Conservation (phyloP, 2,329 filamentous ascomycete species). For the Fusarium sublunatum region DNA sequence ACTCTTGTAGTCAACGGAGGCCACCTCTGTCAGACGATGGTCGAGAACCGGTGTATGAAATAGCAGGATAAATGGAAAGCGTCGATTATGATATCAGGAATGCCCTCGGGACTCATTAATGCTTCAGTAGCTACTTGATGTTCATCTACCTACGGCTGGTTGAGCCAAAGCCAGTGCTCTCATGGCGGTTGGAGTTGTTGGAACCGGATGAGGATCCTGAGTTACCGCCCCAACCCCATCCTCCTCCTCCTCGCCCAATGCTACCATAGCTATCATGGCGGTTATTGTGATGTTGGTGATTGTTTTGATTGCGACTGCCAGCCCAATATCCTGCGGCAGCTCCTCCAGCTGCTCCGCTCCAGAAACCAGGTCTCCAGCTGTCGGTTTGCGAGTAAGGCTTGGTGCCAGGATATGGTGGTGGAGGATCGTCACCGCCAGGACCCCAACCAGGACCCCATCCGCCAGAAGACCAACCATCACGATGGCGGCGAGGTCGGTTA, state of each 20-base stretch:
- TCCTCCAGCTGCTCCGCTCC: constrained; percentile 74
- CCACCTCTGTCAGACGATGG: constrained; percentile 12
- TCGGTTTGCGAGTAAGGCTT: constrained; percentile 53
- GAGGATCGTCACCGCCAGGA: constrained; percentile 62
- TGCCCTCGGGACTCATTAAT: neutral
- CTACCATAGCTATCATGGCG: constrained; percentile 50
- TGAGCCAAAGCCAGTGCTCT: constrained; percentile 79
- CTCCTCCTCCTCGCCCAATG: constrained; percentile 48
- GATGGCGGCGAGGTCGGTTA: constrained; percentile 26
- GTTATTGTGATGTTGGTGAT: constrained; percentile 40
- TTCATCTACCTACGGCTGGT: constrained; percentile 66
- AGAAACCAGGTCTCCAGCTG: constrained; percentile 79
- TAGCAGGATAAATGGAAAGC: constrained; percentile 47
- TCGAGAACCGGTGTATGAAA: constrained; percentile 32
- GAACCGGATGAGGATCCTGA: constrained; percentile 52
- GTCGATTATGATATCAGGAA: constrained; percentile 35
- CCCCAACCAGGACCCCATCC: constrained; percentile 54
- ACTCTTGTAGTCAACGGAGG: constrained; percentile 36
- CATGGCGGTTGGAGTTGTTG: constrained; percentile 61
- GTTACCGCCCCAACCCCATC: constrained; percentile 48
- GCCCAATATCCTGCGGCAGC: constrained; percentile 76
- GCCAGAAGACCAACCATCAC: constrained; percentile 50
- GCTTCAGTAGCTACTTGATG: neutral
- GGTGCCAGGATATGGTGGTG: constrained; percentile 58
- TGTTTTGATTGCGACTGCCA: constrained; percentile 56